Evolutionary conservation across 305 asterid genomes (phyloP).

Genomic region (Rubia tinctorum): DNA sequence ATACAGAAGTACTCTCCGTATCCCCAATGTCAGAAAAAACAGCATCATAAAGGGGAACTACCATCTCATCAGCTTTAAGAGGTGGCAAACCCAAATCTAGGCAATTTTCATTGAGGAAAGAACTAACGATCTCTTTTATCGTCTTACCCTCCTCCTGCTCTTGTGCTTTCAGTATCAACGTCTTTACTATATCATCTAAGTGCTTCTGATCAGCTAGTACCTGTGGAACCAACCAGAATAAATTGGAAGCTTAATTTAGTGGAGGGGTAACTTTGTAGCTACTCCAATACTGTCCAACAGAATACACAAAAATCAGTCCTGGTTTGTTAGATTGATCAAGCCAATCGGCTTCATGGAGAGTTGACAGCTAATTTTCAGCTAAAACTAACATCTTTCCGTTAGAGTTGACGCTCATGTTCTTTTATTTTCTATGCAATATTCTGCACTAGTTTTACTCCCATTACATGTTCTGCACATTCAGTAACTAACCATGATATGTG

Average conservation of each 20-base stretch:
- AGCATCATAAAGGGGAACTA: slow-evolving; percentile 34
- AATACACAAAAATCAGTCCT: background rate
- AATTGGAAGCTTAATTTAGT: background rate
- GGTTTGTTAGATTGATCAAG: background rate
- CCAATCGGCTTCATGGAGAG: slow-evolving; percentile 1
- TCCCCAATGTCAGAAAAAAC: slow-evolving; percentile 34
- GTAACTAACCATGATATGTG: background rate
- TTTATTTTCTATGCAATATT: background rate
- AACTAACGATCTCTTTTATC: slow-evolving; percentile 24
- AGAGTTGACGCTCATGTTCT: background rate
- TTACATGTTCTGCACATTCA: background rate
- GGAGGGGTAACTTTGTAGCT: background rate
- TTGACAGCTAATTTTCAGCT: background rate
- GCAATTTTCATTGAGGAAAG: slow-evolving; percentile 40
- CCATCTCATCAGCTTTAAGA: slow-evolving; percentile 36
- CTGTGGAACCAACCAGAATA: slow-evolving; percentile 29
- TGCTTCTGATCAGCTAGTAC: slow-evolving; percentile 32
- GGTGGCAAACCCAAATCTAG: slow-evolving; percentile 49
- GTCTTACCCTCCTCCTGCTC: slow-evolving; percentile 23
- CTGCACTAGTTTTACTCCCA: background rate
- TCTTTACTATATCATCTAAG: slow-evolving; percentile 31
- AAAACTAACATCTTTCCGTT: background rate
- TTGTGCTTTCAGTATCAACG: slow-evolving; percentile 27
- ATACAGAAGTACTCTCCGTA: slow-evolving; percentile 16
- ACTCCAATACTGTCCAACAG: background rate